Evolutionary conservation across 2,329 filamentous ascomycete genomes (phyloP).

Genomic region (Trichoderma afroharzianum): DNA sequence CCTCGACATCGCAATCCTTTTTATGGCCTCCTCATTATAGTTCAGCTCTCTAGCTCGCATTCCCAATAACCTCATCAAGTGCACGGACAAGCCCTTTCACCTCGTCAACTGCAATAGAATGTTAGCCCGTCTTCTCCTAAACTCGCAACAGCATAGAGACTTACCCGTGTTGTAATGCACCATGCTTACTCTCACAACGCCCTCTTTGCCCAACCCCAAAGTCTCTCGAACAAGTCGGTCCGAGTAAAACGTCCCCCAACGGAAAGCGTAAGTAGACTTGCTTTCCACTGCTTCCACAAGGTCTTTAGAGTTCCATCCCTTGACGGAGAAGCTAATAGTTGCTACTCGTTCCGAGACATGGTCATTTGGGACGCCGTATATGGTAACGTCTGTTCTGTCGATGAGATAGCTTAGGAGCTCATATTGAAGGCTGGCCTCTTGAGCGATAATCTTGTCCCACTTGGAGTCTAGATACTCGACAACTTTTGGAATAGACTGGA

Average conservation of each 20-base stretch:
- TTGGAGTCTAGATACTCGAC: constrained; percentile 55
- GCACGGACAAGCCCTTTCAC: constrained; percentile 49
- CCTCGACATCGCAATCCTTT: not conserved
- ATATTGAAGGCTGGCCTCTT: constrained; percentile 59
- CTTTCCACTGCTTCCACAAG: constrained; percentile 61
- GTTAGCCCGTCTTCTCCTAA: constrained; percentile 15
- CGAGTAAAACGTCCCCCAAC: constrained; percentile 68
- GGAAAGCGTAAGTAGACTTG: constrained; percentile 55
- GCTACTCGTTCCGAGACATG: constrained; percentile 53
- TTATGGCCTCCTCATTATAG: not conserved
- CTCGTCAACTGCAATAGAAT: constrained; percentile 49
- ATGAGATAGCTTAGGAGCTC: constrained; percentile 58
- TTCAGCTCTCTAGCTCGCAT: not conserved
- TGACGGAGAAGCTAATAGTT: constrained; percentile 64
- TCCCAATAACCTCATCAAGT: constrained; percentile 42
- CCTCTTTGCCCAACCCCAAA: constrained; percentile 53
- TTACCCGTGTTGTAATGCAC: constrained; percentile 69
- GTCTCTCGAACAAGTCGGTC: constrained; percentile 59
- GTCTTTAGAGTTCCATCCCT: constrained; percentile 51
- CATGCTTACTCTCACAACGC: constrained; percentile 66
- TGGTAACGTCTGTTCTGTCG: constrained; percentile 47
- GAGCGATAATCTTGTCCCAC: constrained; percentile 52
- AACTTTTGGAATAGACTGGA: constrained; percentile 59
- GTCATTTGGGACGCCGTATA: constrained; percentile 54
- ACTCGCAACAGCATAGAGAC: constrained; percentile 26